phyloP scores from a whole-genome alignment of 495 filamentous ascomycete species.

The Podospora conica region DNA sequence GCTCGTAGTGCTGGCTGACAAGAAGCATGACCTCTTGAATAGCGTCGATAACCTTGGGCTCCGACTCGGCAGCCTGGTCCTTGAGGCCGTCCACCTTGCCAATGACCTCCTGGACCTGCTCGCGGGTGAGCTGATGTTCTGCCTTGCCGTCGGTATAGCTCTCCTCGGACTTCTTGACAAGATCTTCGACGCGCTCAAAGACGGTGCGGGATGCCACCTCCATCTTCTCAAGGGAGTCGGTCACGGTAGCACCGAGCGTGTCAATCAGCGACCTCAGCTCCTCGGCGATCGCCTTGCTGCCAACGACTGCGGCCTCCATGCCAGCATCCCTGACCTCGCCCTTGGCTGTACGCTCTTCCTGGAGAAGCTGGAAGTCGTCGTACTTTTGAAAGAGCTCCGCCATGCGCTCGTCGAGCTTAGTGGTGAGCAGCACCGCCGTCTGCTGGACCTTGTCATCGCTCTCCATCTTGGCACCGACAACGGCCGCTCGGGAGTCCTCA shows the following conservation, averaged over 20 bases:
- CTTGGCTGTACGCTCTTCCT: constrained; percentile 63
- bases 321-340: constrained; percentile 59
- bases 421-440: constrained; percentile 60
- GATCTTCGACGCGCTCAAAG: constrained; percentile 68
- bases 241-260: constrained; percentile 72
- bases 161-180: constrained; percentile 70
- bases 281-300: constrained; percentile 72
- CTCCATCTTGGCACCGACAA: constrained; percentile 65
- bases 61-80: constrained; percentile 66
- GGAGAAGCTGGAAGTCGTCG: constrained; percentile 65
- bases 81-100: constrained; percentile 69
- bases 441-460: constrained; percentile 70
- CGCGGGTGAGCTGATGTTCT: constrained; percentile 70
- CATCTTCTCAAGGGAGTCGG: constrained; percentile 78
- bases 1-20: constrained; percentile 76
- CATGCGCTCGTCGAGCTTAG: constrained; percentile 75
- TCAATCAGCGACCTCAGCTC: constrained; percentile 80
- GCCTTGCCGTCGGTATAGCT: constrained; percentile 63
- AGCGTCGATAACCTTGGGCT: constrained; percentile 76
- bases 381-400: constrained; percentile 72
- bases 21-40: constrained; percentile 77
- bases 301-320: constrained; percentile 61
- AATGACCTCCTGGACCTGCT: constrained; percentile 64
- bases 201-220: constrained; percentile 78
- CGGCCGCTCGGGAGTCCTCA: constrained; percentile 62